Conservation (phyloP, 2,329 filamentous ascomycete genomes). For the Colletotrichum lentis region DNA sequence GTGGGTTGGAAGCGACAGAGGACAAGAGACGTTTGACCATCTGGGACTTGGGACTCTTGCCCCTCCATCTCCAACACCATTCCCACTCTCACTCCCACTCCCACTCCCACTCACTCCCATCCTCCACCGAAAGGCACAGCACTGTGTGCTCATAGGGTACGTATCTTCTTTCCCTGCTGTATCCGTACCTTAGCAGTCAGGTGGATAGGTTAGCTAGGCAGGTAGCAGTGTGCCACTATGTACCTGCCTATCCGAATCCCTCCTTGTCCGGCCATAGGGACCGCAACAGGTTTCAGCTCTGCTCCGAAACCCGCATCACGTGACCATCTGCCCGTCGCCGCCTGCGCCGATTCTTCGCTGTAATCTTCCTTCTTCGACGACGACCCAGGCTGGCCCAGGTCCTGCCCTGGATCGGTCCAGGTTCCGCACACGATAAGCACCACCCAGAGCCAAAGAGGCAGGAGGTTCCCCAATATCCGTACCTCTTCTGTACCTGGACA, state of each 20-base stretch:
- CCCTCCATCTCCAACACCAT: slow-evolving; percentile 3
- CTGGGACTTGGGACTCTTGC: slow-evolving; percentile 29
- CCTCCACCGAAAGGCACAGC: not conserved
- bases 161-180: not conserved
- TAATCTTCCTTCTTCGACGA: not conserved
- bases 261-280: slow-evolving; percentile 33
- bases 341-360: slow-evolving; percentile 3
- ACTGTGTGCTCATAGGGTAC: not conserved
- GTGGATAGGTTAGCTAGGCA: not conserved
- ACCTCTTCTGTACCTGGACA: not conserved
- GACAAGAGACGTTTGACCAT: slow-evolving; percentile 37
- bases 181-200: too few relatives aligned
- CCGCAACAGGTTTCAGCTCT: slow-evolving; percentile 35
- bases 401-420: not conserved
- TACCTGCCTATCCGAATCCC: slow-evolving; percentile 1
- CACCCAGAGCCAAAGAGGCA: slow-evolving; percentile 1
- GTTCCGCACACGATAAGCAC: slow-evolving; percentile 14
- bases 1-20: slow-evolving; percentile 18
- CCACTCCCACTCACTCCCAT: too few relatives aligned
- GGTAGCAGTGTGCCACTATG: not conserved
- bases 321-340: not conserved
- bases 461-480: slow-evolving; percentile 11
- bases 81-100: not conserved
- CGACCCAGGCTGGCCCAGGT: not conserved
- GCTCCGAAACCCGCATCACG: slow-evolving; percentile 36